Evolutionary conservation across 2,329 filamentous ascomycete species (phyloP).

Genomic region (Chaetomium globosum): DNA sequence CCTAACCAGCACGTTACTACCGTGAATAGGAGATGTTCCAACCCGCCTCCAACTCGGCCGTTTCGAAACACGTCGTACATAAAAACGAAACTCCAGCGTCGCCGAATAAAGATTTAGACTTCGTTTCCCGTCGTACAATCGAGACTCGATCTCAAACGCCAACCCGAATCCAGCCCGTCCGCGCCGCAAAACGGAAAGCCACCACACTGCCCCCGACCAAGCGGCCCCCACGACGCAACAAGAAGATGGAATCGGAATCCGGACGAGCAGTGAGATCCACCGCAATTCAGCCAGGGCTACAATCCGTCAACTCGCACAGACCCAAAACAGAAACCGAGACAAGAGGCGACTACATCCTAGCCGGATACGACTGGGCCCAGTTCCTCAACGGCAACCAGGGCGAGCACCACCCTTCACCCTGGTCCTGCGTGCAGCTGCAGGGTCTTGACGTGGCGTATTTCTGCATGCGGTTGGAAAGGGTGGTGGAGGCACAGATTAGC

Average conservation of each 20-base stretch:
- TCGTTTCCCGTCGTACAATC: neutral
- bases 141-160: constrained; percentile 5
- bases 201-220: neutral
- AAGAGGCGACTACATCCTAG: constrained; percentile 29
- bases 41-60: neutral
- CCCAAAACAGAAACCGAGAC: constrained; percentile 9
- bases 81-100: neutral
- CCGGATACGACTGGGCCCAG: constrained; percentile 26
- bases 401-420: constrained; percentile 3
- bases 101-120: neutral
- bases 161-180: constrained; percentile 31
- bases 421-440: constrained; percentile 14
- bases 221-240: constrained; percentile 5
- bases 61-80: neutral
- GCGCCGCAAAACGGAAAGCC: constrained; percentile 31
- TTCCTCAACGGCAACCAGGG: constrained; percentile 20
- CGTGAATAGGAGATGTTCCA: neutral
- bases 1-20: neutral
- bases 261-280: neutral
- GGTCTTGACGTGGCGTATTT: constrained; percentile 27
- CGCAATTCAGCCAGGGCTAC: neutral
- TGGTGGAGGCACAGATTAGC: constrained; percentile 4
- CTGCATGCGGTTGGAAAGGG: constrained; percentile 21
- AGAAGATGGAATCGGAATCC: neutral
- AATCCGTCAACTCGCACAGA: neutral